A percentile compares a stretch with the other conserved stretches of the same genome.
Evolutionary conservation across 345 rosid species (phyloP).

Genomic region (Hevea brasiliensis): DNA sequence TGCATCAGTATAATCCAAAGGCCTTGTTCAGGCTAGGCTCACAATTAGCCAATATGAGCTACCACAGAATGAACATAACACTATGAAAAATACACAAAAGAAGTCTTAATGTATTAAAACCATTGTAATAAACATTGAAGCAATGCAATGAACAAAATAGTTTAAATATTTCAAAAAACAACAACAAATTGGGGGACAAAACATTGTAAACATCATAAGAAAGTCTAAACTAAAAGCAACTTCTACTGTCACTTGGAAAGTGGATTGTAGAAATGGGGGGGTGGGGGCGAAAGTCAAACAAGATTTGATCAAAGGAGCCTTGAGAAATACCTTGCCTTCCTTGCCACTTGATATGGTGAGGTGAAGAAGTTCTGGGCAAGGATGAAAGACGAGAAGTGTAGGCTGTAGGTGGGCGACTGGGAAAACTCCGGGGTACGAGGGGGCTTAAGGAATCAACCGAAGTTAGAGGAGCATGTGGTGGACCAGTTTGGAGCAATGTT

Average conservation of each 20-base stretch:
- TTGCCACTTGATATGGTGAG: constrained; percentile 14
- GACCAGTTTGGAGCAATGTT: neutral
- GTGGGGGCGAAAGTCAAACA: neutral
- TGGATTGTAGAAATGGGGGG: neutral
- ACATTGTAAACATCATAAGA: neutral
- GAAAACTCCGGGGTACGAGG: neutral
- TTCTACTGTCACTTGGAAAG: neutral
- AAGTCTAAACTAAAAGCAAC: neutral
- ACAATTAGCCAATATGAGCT: neutral
- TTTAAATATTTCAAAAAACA: neutral
- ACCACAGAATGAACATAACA: neutral
- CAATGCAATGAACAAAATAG: neutral
- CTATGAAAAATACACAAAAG: neutral
- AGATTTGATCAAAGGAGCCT: neutral
- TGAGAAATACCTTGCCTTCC: constrained; percentile 25
- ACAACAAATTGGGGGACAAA: neutral
- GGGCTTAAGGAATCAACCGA: constrained; percentile 1
- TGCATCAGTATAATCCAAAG: neutral
- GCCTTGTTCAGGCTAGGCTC: neutral
- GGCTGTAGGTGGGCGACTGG: neutral
- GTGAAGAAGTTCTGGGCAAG: neutral
- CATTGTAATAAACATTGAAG: neutral
- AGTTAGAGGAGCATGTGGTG: neutral
- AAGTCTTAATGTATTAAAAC: neutral
- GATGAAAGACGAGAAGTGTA: neutral